phyloP scores from a whole-genome alignment of 176 grass and related monocot genomes.

The Ananas comosus region DNA sequence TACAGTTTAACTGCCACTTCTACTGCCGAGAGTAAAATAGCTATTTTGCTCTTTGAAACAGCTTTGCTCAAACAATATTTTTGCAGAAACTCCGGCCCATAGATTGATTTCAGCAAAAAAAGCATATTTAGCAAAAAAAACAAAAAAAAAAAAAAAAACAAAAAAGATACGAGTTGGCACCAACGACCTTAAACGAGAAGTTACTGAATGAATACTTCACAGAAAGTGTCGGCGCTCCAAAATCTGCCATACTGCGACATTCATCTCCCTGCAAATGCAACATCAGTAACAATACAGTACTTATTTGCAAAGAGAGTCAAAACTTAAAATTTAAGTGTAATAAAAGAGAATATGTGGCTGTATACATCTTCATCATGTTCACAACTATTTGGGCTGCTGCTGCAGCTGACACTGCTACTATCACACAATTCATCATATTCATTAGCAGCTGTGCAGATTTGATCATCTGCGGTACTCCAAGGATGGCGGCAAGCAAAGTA shows the following conservation, averaged over 20 bases:
- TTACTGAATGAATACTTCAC: conserved; percentile 98
- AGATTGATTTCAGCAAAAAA: neutral
- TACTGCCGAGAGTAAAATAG: too few relatives aligned
- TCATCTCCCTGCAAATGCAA: conserved; percentile 57
- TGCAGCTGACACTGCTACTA: conserved; percentile 65
- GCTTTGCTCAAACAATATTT: too few relatives aligned
- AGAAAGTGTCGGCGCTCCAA: conserved; percentile 38
- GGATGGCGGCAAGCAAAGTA: conserved; percentile 79
- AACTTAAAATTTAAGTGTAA: conserved; percentile 3
- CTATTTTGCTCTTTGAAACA: too few relatives aligned
- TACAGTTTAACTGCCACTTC: too few relatives aligned
- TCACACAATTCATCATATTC: conserved; percentile 64
- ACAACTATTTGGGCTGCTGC: conserved; percentile 60
- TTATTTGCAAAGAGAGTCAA: conserved; percentile 1
- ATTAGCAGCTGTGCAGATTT: conserved; percentile 22
- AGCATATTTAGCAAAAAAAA: neutral
- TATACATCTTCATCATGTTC: conserved; percentile 82
- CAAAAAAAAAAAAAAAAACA: neutral
- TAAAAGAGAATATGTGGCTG: conserved; percentile 10
- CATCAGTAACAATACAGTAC: conserved; percentile 3
- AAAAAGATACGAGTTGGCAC: neutral
- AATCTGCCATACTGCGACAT: conserved; percentile 91
- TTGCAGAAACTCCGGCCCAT: neutral
- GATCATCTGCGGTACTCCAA: conserved; percentile 47
- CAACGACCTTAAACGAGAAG: conserved; percentile 86